A percentile compares a stretch with the other conserved stretches of the same genome.
Evolutionary conservation across 257 asterid species (phyloP).

Genomic region (Anisodus tanguticus): DNA sequence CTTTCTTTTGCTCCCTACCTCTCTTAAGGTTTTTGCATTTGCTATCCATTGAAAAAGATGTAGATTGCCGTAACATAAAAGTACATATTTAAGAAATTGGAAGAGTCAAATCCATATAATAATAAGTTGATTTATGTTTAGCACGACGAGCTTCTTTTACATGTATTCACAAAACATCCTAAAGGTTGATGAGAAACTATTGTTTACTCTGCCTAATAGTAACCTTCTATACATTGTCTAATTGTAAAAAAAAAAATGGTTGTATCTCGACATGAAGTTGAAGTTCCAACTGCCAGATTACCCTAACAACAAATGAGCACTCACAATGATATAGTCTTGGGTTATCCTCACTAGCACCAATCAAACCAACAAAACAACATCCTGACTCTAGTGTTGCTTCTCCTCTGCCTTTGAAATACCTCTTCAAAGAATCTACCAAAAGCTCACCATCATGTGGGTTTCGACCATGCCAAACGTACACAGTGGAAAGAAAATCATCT

Average conservation of each 20-base stretch:
- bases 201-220: not conserved
- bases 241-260: not conserved
- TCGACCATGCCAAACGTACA: slow-evolving; percentile 68
- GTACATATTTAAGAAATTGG: not conserved
- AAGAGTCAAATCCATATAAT: not conserved
- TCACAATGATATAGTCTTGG: not conserved
- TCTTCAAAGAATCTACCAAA: slow-evolving; percentile 56
- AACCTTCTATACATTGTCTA: not conserved
- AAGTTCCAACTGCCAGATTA: not conserved
- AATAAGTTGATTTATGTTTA: too few species aligned
- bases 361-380: not conserved
- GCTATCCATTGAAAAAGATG: too few species aligned
- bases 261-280: not conserved
- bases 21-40: too few species aligned
- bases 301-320: not conserved
- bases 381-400: not conserved
- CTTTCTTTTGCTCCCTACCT: too few species aligned
- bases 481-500: slow-evolving; percentile 60
- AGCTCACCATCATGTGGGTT: slow-evolving; percentile 26
- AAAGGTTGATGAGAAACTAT: not conserved
- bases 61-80: too few species aligned
- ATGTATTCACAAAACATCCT: not conserved
- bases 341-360: not conserved
- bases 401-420: slow-evolving; percentile 37
- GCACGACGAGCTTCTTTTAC: not conserved